phyloP scores from a whole-genome alignment of 225 moss, liverwort and hornwort species.

The Rhytidiadelphus loreus region DNA sequence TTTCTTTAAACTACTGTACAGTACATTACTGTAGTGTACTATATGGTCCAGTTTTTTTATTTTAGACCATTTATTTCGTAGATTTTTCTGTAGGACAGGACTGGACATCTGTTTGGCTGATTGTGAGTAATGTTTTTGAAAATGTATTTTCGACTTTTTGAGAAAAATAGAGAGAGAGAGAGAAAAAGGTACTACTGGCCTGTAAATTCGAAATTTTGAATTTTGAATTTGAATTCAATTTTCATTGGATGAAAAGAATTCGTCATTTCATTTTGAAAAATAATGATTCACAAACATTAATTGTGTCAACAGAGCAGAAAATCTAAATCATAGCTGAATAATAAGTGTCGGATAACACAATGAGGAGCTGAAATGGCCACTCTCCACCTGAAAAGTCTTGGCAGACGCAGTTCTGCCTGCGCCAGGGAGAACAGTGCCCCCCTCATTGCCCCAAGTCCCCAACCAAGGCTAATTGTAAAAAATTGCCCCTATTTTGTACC shows the following conservation, averaged over 20 bases:
- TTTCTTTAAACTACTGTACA: no score
- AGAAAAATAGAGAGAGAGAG: neutral
- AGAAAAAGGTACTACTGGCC: no score
- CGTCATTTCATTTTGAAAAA: no score
- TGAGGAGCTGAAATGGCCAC: neutral
- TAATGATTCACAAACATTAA: neutral
- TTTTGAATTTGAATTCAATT: neutral
- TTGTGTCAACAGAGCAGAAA: neutral
- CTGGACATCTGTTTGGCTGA: neutral
- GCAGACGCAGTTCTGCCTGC: no score
- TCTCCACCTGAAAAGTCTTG: no score
- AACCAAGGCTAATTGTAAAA: no score
- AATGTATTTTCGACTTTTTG: neutral
- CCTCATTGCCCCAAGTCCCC: no score
- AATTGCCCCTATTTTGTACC: no score
- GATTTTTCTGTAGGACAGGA: neutral
- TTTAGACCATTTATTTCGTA: no score
- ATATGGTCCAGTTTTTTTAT: no score
- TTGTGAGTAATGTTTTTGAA: neutral
- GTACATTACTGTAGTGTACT: no score
- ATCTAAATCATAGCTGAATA: neutral
- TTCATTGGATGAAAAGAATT: fast-evolving
- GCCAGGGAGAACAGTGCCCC: no score
- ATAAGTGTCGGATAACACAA: neutral
- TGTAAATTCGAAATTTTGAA: neutral